Base-by-base conservation (phyloP, 2,329 filamentous ascomycete species). In the Chrysoporthe puriensis region DNA sequence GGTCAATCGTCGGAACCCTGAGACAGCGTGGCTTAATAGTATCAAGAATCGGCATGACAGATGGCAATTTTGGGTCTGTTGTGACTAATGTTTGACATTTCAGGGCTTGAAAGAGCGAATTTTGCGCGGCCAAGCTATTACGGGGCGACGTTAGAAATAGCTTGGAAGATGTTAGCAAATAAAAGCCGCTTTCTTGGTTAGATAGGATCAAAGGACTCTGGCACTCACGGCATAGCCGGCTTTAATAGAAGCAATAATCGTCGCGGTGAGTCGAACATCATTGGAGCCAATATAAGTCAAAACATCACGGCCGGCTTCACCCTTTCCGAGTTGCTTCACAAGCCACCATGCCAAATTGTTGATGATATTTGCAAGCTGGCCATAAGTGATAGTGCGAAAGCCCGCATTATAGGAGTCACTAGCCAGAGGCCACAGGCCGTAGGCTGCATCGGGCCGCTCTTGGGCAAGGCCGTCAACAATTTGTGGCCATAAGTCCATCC, bases 331-430 rank as follows among this genome's bases (percentile, higher is more conserved):
- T 13, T 74, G 69, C 11, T 76, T 63, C 5, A 70, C 60, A 7
- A 82, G 66, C 78, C 77, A 80, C 71, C 76, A 76, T 5, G 79
- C 77, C 42, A 77, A 71, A 32, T 76, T 75, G 65, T 81, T 78
- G 60, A 80, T 70, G 0, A 79, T 73, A 13, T 66, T 69, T 1
- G 67, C 42, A 0, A 69, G 44, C 11, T 69, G 64, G 1, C 6
- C 34, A 43, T 69, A 69, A 0, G 40, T 62, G n/a, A 69, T 69
- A 1, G 44, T 43, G 34, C 34, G 60, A 26, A 64, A 69, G 0
- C 64, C 67, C 4, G 32, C 58, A 0, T 62, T 58, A 16, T 66
- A 62, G 1, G 71, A 76, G 2, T 71, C 0, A 72, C 66, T 1
- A 76, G 77, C 72, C 76, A 79, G 46, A 77, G 71, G 1, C 76